Base-by-base conservation (phyloP, 1,284 basidiomycete genomes). In the Naganishia liquefaciens region DNA sequence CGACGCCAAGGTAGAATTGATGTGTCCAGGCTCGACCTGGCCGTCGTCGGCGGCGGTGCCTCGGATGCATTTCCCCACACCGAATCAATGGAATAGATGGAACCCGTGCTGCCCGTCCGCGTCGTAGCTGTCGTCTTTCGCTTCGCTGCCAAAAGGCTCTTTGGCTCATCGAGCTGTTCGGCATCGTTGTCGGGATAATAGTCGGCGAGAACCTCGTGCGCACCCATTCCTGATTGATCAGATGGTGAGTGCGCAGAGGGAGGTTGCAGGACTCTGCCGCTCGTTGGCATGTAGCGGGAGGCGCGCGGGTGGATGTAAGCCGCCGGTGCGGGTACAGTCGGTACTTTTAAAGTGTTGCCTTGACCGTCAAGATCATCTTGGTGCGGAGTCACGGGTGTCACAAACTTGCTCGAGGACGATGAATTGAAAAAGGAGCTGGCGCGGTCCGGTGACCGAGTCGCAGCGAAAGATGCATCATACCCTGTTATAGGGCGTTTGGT, bases 391-490 rank as follows among this genome's bases (percentile, higher is more conserved):
- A 60, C 30, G 15, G 57, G 46, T 10, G 46, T 42, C 11, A 27
- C 23, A 33, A 25, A 60, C 33, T 50, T 60, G 7, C 46, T 50
- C 23, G 47, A 60, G 17, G 25, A 28, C 15, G 57, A 47, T 0
- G 47, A 39, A n/a, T 60, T 60, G 47, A 39, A 60, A 23, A 60
- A 60, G 5, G 57, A 60, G 55, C 55, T 58, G 21, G 42, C 55
- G 4, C 54, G 54, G 15, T 50, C 40, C 23, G 49, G 49, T 46
- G 46, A n/a, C 17, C 7, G 33, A n/a, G 15, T 23, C 21, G 46
- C 47, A 50, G 19, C 37, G 47, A 28, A 50, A 33, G 21, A 28
- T 37, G 33, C 37, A 9, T 33, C 43, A 23, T 40, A 50, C 33
- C 50, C 40, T 19, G 30, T 50, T 23, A 49, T 50, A 9, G 57